Percentiles rank a stretch among this genome's conserved stretches.
These are phyloP conservation scores for Solanum habrochaites DNA, from an alignment of 257 asterid species.

Conservation along the genomic window DNA sequence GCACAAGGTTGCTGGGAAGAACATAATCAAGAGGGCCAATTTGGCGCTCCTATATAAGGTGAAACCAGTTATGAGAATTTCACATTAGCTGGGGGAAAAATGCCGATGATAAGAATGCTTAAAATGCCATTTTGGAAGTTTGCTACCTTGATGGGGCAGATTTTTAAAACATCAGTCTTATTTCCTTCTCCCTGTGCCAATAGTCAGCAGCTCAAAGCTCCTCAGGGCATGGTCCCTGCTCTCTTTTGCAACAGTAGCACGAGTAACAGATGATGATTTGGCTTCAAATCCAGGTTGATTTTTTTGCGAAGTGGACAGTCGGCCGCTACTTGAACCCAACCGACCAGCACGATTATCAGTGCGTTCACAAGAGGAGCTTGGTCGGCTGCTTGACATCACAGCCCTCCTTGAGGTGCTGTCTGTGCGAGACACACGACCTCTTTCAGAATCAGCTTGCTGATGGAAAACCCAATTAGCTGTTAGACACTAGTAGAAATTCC, in stretches of 20 bases:
- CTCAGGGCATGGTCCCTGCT: constrained; percentile 54
- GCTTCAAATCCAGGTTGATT: constrained; percentile 44
- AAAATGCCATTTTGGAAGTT: background rate
- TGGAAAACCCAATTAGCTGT: background rate
- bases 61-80: background rate
- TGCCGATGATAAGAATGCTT: background rate
- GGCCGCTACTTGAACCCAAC: constrained; percentile 41
- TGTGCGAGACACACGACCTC: constrained; percentile 39
- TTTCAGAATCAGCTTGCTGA: constrained; percentile 51
- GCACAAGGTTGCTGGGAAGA: background rate
- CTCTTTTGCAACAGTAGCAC: constrained; percentile 40
- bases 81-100: background rate
- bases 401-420: constrained; percentile 62
- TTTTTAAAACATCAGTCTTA: constrained; percentile 4
- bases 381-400: constrained; percentile 50
- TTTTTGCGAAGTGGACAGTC: constrained; percentile 37
- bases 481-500: background rate
- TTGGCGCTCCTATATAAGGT: background rate
- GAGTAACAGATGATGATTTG: constrained; percentile 39
- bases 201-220: constrained; percentile 71
- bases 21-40: background rate
- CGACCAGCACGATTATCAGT: constrained; percentile 34
- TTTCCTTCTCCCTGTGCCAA: constrained; percentile 70
- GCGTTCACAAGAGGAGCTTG: constrained; percentile 62
- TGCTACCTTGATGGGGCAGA: background rate